Evolutionary conservation across 257 asterid species (phyloP).

Genomic region (Solanum virginianum): DNA sequence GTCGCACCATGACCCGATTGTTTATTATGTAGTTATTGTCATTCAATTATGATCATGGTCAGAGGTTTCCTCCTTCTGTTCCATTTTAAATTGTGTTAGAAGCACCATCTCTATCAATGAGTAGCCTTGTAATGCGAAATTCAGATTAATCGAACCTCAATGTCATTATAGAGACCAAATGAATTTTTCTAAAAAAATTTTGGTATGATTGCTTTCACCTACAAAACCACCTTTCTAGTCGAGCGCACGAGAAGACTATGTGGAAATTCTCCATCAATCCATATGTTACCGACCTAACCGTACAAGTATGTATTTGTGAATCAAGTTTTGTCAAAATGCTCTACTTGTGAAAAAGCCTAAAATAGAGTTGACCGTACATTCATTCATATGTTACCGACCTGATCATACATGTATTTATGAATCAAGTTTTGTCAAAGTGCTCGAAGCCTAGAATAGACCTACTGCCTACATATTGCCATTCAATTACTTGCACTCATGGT

Average conservation of each 20-base stretch:
- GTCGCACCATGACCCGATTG: accelerated
- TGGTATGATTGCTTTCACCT: too few species aligned
- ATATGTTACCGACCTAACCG: too few species aligned
- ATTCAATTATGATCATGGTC: not conserved
- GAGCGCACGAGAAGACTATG: too few species aligned
- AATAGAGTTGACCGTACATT: not conserved
- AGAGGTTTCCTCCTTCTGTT: not conserved
- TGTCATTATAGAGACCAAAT: not conserved
- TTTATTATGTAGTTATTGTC: not conserved
- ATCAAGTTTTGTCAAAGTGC: not conserved
- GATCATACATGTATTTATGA: not conserved
- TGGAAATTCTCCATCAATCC: too few species aligned
- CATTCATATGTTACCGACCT: too few species aligned
- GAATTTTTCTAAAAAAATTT: not conserved
- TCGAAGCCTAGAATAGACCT: not conserved
- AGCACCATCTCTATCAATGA: not conserved
- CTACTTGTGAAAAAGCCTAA: not conserved
- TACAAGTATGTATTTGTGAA: not conserved
- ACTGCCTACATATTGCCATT: not conserved
- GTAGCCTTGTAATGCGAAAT: not conserved
- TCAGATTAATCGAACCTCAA: not conserved
- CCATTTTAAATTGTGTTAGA: not conserved
- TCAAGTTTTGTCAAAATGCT: not conserved
- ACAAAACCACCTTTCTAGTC: too few species aligned
- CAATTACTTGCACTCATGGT: not conserved